Evolutionary conservation across 2,329 filamentous ascomycete species (phyloP).

Genomic region (Aureobasidium sp.): DNA sequence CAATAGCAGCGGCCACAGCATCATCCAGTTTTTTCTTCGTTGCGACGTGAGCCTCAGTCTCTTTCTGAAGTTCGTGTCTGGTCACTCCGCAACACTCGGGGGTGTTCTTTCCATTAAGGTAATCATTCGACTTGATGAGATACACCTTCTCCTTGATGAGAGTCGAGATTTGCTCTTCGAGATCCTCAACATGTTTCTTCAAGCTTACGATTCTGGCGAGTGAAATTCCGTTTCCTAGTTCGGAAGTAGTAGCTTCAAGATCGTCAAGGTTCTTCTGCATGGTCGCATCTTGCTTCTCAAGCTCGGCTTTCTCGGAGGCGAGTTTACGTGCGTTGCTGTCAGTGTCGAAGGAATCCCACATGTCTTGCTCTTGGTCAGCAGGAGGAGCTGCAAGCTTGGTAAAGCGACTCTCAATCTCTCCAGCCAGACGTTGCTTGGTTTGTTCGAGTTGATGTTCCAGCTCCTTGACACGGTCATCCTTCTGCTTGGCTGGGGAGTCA

Average conservation of each 20-base stretch:
- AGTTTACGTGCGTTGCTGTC: not conserved
- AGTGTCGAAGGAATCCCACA: not conserved
- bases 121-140: not conserved
- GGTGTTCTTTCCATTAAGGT: not conserved
- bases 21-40: not conserved
- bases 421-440: not conserved
- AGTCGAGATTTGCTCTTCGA: not conserved
- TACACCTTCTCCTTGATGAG: not conserved
- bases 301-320: not conserved
- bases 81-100: not conserved
- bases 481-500: not conserved
- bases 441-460: not conserved
- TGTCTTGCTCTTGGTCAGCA: not conserved
- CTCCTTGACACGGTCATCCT: not conserved
- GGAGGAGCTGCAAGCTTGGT: not conserved
- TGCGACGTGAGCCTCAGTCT: not conserved
- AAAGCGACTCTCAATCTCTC: not conserved
- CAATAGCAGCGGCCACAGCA: not conserved
- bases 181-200: not conserved
- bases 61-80: not conserved
- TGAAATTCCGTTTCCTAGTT: not conserved
- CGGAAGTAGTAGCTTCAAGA: not conserved
- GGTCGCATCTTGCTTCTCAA: not conserved
- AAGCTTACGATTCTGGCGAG: not conserved
- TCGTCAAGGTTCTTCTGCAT: not conserved